Evolutionary conservation across 1,139 yeast species (phyloP).

Genomic region (Sugiyamaella xylanicola): DNA sequence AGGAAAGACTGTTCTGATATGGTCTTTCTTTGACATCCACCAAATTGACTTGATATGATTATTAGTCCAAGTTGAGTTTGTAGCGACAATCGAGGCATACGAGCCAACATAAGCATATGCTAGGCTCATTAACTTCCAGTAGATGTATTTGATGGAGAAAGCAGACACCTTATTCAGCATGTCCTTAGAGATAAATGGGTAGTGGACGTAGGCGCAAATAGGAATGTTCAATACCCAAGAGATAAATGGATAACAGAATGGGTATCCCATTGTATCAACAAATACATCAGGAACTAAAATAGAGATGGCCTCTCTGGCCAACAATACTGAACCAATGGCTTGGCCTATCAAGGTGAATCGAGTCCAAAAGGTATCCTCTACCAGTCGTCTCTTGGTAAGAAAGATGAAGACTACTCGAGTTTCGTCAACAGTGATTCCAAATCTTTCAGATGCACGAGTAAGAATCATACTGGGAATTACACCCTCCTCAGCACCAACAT

Average conservation of each 20-base stretch:
- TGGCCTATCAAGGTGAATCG: slow-evolving; percentile 83
- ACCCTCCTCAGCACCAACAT: slow-evolving; percentile 64
- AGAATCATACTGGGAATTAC: slow-evolving; percentile 52
- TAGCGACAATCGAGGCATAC: slow-evolving; percentile 63
- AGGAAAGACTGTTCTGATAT: slow-evolving; percentile 68
- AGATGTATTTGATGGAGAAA: slow-evolving; percentile 52
- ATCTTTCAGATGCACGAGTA: slow-evolving; percentile 59
- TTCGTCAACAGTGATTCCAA: slow-evolving; percentile 59
- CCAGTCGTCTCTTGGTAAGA: slow-evolving; percentile 60
- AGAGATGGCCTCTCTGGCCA: slow-evolving; percentile 71
- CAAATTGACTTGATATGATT: slow-evolving; percentile 70
- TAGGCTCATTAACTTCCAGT: slow-evolving; percentile 71
- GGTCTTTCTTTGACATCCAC: slow-evolving; percentile 45
- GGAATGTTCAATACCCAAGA: slow-evolving; percentile 64
- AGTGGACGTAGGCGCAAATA: slow-evolving; percentile 84
- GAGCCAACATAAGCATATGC: slow-evolving; percentile 60
- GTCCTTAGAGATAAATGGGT: slow-evolving; percentile 86
- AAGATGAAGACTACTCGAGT: slow-evolving; percentile 71
- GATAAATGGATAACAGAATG: slow-evolving; percentile 75
- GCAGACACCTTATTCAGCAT: slow-evolving; percentile 53
- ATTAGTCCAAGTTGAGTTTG: slow-evolving; percentile 92
- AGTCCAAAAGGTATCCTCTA: slow-evolving; percentile 76
- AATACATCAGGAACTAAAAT: slow-evolving; percentile 84
- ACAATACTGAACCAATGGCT: slow-evolving; percentile 71
- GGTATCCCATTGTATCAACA: slow-evolving; percentile 93